Evolutionary conservation across 2,329 filamentous ascomycete genomes (phyloP).

Genomic region (Sporothrix mexicana): DNA sequence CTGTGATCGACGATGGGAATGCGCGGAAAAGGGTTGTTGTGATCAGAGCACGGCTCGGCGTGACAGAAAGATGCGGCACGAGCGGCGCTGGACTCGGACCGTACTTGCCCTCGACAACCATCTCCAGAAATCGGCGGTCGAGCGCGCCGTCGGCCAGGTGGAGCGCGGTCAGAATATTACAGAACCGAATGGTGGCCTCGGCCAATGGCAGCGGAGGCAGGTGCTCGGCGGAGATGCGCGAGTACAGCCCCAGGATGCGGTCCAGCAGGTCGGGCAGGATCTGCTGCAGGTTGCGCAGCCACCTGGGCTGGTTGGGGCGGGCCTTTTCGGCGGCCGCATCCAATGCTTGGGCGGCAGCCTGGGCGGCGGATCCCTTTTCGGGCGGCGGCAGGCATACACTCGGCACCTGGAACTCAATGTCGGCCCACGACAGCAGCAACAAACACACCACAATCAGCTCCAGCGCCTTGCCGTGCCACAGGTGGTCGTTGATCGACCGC

Average conservation of each 20-base stretch:
- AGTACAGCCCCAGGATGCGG: constrained; percentile 75
- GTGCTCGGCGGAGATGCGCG: constrained; percentile 71
- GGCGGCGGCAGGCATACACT: constrained; percentile 59
- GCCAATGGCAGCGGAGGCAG: constrained; percentile 73
- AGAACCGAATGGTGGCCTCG: constrained; percentile 75
- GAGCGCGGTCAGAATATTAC: constrained; percentile 70
- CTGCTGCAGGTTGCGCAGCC: constrained; percentile 60
- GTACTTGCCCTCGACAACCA: constrained; percentile 68
- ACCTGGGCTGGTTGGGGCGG: constrained; percentile 57
- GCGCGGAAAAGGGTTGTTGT: constrained; percentile 69
- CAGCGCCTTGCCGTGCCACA: constrained; percentile 97
- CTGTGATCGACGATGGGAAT: constrained; percentile 70
- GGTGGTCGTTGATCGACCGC: constrained; percentile 81
- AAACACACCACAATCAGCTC: constrained; percentile 86
- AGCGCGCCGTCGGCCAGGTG: constrained; percentile 70
- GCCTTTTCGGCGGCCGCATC: constrained; percentile 48
- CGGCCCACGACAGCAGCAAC: constrained; percentile 82
- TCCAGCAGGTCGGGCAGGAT: constrained; percentile 76
- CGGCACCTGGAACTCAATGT: constrained; percentile 80
- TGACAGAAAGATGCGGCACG: constrained; percentile 61
- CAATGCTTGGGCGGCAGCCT: constrained; percentile 43
- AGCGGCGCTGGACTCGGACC: constrained; percentile 56
- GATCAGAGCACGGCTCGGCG: constrained; percentile 67
- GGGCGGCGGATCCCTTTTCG: constrained; percentile 50
- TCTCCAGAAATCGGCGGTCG: constrained; percentile 63